phyloP scores from a whole-genome alignment of 768 basidiomycete genomes.

The Rhodosporidiobolus sp. region DNA sequence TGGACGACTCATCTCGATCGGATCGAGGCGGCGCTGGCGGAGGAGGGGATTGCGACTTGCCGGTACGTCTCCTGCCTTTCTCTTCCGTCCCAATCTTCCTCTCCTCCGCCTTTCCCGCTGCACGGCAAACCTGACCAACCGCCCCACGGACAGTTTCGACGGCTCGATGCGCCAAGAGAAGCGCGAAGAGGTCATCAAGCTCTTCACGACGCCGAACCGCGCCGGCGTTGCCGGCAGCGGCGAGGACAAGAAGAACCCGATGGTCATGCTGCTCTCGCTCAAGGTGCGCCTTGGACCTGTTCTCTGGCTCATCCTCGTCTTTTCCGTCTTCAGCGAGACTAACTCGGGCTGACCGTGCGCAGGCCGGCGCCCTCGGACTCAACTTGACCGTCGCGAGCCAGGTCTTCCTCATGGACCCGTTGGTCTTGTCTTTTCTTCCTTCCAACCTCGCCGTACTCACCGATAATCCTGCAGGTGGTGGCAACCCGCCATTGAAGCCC shows the following conservation, averaged over 20 bases:
- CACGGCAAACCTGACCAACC: neutral
- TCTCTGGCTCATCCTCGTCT: neutral
- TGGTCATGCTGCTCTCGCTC: slow-evolving; percentile 44
- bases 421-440: neutral
- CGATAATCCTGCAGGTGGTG: slow-evolving; percentile 25
- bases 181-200: slow-evolving; percentile 40
- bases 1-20: slow-evolving; percentile 41
- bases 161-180: slow-evolving; percentile 40
- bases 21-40: slow-evolving; percentile 35
- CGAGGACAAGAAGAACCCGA: slow-evolving; percentile 31
- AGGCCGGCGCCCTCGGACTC: slow-evolving; percentile 43
- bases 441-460: neutral
- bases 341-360: neutral
- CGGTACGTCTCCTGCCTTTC: slow-evolving; percentile 4
- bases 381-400: slow-evolving; percentile 42
- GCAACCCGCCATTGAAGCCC: slow-evolving; percentile 42
- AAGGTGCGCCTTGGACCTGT: slow-evolving; percentile 32
- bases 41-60: slow-evolving; percentile 38
- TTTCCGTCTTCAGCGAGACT: neutral
- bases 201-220: slow-evolving; percentile 36
- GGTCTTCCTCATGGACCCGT: slow-evolving; percentile 45
- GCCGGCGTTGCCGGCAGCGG: slow-evolving; percentile 10
- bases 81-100: no score
- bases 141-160: slow-evolving; percentile 25
- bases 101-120: neutral